Evolutionary conservation across 2,329 filamentous ascomycete species (phyloP).

Genomic region (Fusarium nelsonii): DNA sequence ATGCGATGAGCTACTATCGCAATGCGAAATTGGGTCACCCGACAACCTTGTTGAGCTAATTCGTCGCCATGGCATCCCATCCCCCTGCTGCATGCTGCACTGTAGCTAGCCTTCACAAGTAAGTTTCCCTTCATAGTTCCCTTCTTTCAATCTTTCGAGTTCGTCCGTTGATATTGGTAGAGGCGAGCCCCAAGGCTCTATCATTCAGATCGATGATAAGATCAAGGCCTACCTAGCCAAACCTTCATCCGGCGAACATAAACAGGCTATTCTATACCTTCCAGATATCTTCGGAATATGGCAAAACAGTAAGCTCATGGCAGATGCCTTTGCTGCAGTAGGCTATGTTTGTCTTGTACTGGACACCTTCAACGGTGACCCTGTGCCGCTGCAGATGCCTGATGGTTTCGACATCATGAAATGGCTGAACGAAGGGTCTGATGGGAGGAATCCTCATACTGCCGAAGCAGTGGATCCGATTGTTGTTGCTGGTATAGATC

Average conservation of each 20-base stretch:
- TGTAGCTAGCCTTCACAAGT: slow-evolving; percentile 23
- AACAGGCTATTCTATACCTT: slow-evolving; percentile 58
- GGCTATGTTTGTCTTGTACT: slow-evolving; percentile 52
- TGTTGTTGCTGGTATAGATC: slow-evolving; percentile 57
- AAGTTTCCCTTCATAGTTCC: neutral
- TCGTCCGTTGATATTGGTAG: neutral
- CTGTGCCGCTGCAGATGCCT: slow-evolving; percentile 60
- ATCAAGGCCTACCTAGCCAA: slow-evolving; percentile 11
- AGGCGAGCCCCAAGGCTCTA: neutral
- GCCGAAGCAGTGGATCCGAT: slow-evolving; percentile 49
- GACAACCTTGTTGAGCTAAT: no score
- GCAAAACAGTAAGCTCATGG: slow-evolving; percentile 54
- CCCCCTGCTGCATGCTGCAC: slow-evolving; percentile 30
- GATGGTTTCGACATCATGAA: slow-evolving; percentile 47
- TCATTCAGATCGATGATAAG: neutral
- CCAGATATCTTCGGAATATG: slow-evolving; percentile 66
- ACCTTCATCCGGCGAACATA: neutral
- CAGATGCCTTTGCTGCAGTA: slow-evolving; percentile 53
- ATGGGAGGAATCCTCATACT: slow-evolving; percentile 59
- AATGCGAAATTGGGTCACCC: neutral
- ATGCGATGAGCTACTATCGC: neutral
- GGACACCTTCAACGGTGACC: slow-evolving; percentile 53
- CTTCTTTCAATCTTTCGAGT: accelerated
- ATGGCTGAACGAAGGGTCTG: slow-evolving; percentile 55
- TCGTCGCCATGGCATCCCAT: slow-evolving; percentile 17